Evolutionary conservation across 2,329 filamentous ascomycete genomes (phyloP).

Genomic region (Ophiostoma angusticollis): DNA sequence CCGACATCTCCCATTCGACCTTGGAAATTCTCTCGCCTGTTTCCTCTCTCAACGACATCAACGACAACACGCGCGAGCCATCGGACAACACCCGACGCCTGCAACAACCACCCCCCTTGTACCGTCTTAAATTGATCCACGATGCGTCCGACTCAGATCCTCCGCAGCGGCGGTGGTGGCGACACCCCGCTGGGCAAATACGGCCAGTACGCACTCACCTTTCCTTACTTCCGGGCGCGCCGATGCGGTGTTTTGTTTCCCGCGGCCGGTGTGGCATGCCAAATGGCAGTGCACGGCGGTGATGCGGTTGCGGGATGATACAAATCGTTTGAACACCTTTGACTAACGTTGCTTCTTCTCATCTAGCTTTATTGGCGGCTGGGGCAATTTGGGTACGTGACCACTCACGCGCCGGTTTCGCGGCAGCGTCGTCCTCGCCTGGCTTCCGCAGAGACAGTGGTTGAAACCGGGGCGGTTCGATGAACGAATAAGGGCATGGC

Average conservation of each 20-base stretch:
- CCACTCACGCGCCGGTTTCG: neutral
- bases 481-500: too few relatives aligned
- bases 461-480: too few relatives aligned
- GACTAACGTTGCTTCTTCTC: constrained; percentile 1
- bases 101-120: neutral
- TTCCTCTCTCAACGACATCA: neutral
- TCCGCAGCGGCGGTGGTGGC: constrained; percentile 29
- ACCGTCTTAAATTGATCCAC: constrained; percentile 16
- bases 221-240: constrained; percentile 5
- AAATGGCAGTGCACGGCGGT: neutral
- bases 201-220: constrained; percentile 27
- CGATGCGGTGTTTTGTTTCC: constrained; percentile 4
- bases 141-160: constrained; percentile 35
- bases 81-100: neutral
- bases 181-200: constrained; percentile 29
- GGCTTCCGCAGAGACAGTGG: too few relatives aligned
- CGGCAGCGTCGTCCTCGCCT: too few relatives aligned
- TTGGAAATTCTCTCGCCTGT: constrained; percentile 15
- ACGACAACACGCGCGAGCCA: too few relatives aligned
- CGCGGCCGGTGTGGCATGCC: neutral
- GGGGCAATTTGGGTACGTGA: constrained; percentile 62
- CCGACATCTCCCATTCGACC: constrained; percentile 16
- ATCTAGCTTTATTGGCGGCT: constrained; percentile 57
- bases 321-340: neutral
- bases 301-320: neutral